Conservation (phyloP, 2,329 filamentous ascomycete genomes). For the Talaromyces atroroseus region DNA sequence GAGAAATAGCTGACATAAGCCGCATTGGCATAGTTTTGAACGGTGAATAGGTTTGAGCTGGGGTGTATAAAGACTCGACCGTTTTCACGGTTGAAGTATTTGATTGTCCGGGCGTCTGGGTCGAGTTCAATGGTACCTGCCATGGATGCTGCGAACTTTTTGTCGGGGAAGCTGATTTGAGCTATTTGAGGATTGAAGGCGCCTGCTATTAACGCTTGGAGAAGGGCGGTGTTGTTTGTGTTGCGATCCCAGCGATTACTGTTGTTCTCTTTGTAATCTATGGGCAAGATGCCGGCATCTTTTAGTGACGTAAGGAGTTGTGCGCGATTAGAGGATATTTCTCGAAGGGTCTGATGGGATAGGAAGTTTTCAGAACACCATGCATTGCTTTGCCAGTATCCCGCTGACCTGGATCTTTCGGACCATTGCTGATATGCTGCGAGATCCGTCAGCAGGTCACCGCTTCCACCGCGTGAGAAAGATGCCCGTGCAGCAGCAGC, state of each 20-base stretch:
- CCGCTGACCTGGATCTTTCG: constrained; percentile 51
- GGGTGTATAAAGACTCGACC: constrained; percentile 91
- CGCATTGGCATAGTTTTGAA: constrained; percentile 69
- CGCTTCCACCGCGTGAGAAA: constrained; percentile 65
- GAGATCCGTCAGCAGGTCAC: constrained; percentile 83
- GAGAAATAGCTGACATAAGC: constrained; percentile 84
- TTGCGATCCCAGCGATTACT: constrained; percentile 33
- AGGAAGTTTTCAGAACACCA: constrained; percentile 88
- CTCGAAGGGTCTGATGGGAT: constrained; percentile 73
- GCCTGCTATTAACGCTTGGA: constrained; percentile 66
- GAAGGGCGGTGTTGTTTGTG: constrained; percentile 43
- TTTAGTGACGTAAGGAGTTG: constrained; percentile 83
- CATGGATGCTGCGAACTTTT: constrained; percentile 84
- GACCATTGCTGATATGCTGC: constrained; percentile 79
- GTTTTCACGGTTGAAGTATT: constrained; percentile 82
- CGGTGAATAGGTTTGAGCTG: constrained; percentile 76
- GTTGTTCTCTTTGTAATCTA: constrained; percentile 40
- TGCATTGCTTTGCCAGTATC: constrained; percentile 44
- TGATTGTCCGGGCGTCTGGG: constrained; percentile 85
- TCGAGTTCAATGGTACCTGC: constrained; percentile 89
- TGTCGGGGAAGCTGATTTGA: constrained; percentile 87
- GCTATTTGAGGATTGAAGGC: constrained; percentile 82
- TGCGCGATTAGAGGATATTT: constrained; percentile 78
- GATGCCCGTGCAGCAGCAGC: constrained; percentile 68
- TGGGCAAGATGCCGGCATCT: constrained; percentile 72